Evolutionary conservation across 2,329 filamentous ascomycete species (phyloP), one percentile per base, ranked within the genome.

Genomic region (Albifimbria verrucaria): DNA sequence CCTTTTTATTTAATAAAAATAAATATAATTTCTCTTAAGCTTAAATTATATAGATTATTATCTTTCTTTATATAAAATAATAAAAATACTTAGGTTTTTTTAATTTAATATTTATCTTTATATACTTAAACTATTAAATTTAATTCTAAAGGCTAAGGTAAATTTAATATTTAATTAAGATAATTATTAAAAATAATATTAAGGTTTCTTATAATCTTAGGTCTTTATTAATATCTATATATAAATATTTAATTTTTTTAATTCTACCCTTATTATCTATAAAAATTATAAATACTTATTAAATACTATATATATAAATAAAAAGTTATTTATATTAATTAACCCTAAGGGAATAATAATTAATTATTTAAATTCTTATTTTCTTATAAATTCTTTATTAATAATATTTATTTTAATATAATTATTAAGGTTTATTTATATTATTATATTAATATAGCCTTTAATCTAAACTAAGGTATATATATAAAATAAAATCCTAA

Each of bases 91-190:
- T 7, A 17, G 15, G 18, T 17, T 9, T 17, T n/a, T 10, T 43
- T 10, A 10, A 21, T 32, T 32, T 32, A 9, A 32, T 43, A 43
- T 43, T 43, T 10, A 7, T 43, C 9, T 43, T n/a, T 43, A 10
- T 10, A 18, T 43, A 43, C n/a, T 43, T 43, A 43, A 43, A 43
- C n/a, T 43, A 43, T n/a, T 43, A 43, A n/a, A n/a, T n/a, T n/a
- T n/a, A n/a, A n/a, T n/a, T n/a, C n/a, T n/a, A n/a, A n/a, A n/a
- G n/a, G 9, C 10, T 36, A 10, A 36, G n/a, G n/a, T 36, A 36
- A 36, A 36, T 10, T 43, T 43, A 10, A 43, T 43, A 43, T 17
- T n/a, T 43, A 10, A 43, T 43, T 10, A n/a, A 18, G 39, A 18
- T 43, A 10, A 43, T 43, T 10, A 43, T n/a, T 10, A 18, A 21